A percentile compares a stretch with the other conserved stretches of the same genome.
phyloP scores from a whole-genome alignment of 345 rosid genomes.

The Eutrema yunnanense region DNA sequence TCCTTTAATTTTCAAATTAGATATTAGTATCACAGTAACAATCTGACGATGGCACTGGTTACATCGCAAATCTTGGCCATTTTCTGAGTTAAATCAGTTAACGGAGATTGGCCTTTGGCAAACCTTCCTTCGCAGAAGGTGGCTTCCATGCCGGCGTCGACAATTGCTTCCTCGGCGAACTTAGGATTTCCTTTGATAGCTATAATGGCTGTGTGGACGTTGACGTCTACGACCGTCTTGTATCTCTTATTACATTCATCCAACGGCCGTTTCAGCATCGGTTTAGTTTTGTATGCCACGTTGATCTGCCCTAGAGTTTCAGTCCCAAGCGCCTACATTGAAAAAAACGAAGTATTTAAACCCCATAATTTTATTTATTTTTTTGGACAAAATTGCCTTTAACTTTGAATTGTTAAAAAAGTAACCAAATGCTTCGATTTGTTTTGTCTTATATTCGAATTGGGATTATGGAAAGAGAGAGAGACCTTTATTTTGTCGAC shows the following conservation, averaged over 20 bases:
- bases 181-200: conserved; percentile 35
- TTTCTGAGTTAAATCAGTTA: conserved; percentile 23
- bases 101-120: conserved; percentile 12
- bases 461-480: not conserved
- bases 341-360: too few species aligned
- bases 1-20: too few species aligned
- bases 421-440: not conserved
- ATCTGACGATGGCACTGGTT: conserved; percentile 30
- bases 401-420: not conserved
- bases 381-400: not conserved
- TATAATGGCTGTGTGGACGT: conserved; percentile 21
- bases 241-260: conserved; percentile 30
- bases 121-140: conserved; percentile 24
- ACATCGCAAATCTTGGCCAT: conserved; percentile 29
- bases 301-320: conserved; percentile 22
- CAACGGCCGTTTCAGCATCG: conserved; percentile 22
- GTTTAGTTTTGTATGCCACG: conserved; percentile 15
- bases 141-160: conserved; percentile 30
- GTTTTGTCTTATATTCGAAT: not conserved
- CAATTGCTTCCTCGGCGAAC: conserved; percentile 19
- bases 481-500: conserved; percentile 25
- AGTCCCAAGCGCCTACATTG: not conserved
- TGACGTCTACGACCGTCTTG: conserved; percentile 31
- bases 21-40: too few species aligned
- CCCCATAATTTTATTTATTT: too few species aligned